Evolutionary conservation across 2,329 filamentous ascomycete genomes (phyloP).

Genomic region (Tolypocladium sp.): DNA sequence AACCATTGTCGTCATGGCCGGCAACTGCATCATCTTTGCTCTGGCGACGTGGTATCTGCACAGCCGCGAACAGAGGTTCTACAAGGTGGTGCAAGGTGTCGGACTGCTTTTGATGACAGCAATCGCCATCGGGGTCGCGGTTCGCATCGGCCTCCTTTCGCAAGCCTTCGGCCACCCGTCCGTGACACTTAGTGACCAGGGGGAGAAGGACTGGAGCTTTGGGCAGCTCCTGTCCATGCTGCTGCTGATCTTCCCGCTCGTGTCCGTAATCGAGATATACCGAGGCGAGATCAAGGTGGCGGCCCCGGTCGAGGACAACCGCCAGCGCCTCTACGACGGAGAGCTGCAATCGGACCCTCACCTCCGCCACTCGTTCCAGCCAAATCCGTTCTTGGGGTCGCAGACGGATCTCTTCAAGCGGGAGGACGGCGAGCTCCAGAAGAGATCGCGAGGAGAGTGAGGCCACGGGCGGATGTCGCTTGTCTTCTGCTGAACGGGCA

Average conservation of each 20-base stretch:
- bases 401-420: conserved; percentile 26
- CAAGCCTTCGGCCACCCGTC: conserved; percentile 51
- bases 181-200: conserved; percentile 38
- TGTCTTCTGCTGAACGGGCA: not conserved
- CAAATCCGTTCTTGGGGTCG: conserved; percentile 34
- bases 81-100: conserved; percentile 41
- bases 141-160: conserved; percentile 46
- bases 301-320: conserved; percentile 30
- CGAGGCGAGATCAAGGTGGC: conserved; percentile 38
- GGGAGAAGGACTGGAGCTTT: conserved; percentile 53
- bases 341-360: conserved; percentile 25
- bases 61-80: conserved; percentile 41
- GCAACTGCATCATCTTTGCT: conserved; percentile 48
- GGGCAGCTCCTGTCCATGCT: conserved; percentile 52
- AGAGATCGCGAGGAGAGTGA: not conserved
- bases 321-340: conserved; percentile 26
- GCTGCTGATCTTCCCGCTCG: conserved; percentile 48
- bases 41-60: conserved; percentile 59
- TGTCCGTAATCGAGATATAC: conserved; percentile 51
- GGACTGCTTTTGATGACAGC: conserved; percentile 46
- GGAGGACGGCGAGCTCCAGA: conserved; percentile 5
- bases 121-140: conserved; percentile 49
- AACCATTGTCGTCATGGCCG: conserved; percentile 52
- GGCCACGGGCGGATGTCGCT: not conserved
- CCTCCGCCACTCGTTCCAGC: conserved; percentile 26